phyloP scores from a whole-genome alignment of 768 basidiomycete genomes.

The Leucocoprinus sp. region DNA sequence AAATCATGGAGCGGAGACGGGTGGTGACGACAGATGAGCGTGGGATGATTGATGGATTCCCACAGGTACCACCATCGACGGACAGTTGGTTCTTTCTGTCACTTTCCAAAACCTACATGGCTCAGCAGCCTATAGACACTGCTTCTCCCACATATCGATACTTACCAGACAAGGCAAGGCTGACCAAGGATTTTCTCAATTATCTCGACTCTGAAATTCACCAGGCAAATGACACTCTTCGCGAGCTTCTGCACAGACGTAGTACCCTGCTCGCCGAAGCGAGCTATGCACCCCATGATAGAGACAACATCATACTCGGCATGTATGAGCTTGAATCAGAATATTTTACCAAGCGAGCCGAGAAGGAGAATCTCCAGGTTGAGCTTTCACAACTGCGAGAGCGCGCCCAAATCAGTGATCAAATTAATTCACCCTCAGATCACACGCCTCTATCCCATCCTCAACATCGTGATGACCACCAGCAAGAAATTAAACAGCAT shows the following conservation, averaged over 20 bases:
- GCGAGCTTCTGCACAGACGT: slow-evolving; percentile 10
- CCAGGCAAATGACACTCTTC: slow-evolving; percentile 10
- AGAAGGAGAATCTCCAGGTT: slow-evolving; percentile 2
- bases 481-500: slow-evolving; percentile 3
- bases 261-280: slow-evolving; percentile 10
- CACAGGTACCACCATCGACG: slow-evolving; percentile 8
- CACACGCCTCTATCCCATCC: neutral
- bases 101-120: slow-evolving; percentile 7
- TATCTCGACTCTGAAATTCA: slow-evolving; percentile 11
- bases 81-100: neutral
- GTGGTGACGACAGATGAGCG: slow-evolving; percentile 9
- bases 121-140: slow-evolving; percentile 4
- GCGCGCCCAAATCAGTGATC: neutral
- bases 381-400: slow-evolving; percentile 1
- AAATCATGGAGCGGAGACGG: slow-evolving; percentile 8
- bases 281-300: slow-evolving; percentile 7
- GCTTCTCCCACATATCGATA: neutral
- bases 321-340: slow-evolving; percentile 7
- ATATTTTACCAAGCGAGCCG: neutral
- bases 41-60: slow-evolving; percentile 6
- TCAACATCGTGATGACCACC: neutral
- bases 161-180: slow-evolving; percentile 6
- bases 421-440: neutral
- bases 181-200: slow-evolving; percentile 9
- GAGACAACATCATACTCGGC: slow-evolving; percentile 5